Evolutionary conservation across 192 early-diverging fungal genomes (phyloP).

Genomic region (Gryganskiella cystojenkinii): DNA sequence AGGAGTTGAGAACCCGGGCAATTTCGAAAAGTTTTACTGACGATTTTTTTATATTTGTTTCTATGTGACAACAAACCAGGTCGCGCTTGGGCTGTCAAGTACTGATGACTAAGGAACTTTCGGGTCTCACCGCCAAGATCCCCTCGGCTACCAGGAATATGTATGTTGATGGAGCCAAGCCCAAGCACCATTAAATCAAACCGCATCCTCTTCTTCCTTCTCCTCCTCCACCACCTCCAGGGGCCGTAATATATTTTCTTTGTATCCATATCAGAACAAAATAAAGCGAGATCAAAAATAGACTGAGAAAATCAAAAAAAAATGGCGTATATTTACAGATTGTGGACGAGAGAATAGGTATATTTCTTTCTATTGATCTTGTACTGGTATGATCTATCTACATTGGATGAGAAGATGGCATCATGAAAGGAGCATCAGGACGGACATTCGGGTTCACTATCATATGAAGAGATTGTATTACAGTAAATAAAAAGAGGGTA

Average conservation of each 20-base stretch:
- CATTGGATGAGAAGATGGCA: no score
- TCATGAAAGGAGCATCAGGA: no score
- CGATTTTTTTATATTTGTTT: not conserved
- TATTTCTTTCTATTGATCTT: no score
- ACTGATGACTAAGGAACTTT: constrained; percentile 83
- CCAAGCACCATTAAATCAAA: constrained; percentile 34
- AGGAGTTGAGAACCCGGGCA: not conserved
- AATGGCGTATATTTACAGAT: no score
- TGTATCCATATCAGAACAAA: not conserved
- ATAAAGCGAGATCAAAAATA: not conserved
- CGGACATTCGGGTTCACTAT: no score
- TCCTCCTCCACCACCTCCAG: no score
- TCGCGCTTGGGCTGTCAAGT: constrained; percentile 96
- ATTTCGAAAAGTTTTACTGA: not conserved
- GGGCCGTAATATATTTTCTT: no score
- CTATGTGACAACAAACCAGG: constrained; percentile 45
- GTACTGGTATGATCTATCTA: no score
- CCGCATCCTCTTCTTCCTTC: not conserved
- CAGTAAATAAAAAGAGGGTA: no score
- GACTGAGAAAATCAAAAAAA: not conserved
- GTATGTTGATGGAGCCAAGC: constrained; percentile 73
- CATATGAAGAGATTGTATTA: no score
- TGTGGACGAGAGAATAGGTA: no score
- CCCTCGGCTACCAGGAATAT: constrained; percentile 95
- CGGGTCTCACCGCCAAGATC: constrained; percentile 88